Evolutionary conservation across 495 filamentous ascomycete species (phyloP), one percentile per base, ranked within the genome.

Genomic region (Podospora sp.): DNA sequence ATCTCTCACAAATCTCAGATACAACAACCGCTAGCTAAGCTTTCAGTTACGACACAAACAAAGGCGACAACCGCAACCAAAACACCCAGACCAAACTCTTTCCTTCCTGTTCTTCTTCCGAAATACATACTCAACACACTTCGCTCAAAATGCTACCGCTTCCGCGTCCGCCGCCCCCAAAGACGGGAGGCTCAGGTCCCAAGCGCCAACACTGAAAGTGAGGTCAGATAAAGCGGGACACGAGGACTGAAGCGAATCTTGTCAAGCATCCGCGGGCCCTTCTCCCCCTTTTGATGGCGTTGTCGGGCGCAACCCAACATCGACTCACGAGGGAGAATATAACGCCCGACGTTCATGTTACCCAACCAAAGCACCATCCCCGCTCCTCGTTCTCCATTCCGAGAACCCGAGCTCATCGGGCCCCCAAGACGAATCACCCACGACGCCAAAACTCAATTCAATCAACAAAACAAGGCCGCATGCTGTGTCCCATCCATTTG

Each of bases 401-500:
- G 29, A 33, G 29, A 33, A 33, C 8, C 29, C 29, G 29, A 33
- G 29, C 3, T n/a, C 29, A 4, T 33, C 29, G 4, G 29, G 4
- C 8, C 29, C 4, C 29, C 29, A 33, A 33, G 29, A 33, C 29
- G 29, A 33, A 33, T 8, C 29, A 33, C 29, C 3, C 29, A 33
- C 3, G 4, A 33, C 8, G 3, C 29, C 29, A 33, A 33, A 33
- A 33, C 29, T 33, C 29, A 33, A 33, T 33, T 33, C 29, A 57
- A 27, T 21, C 53, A 57, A 57, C 22, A 57, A 57, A 57, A 46
- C 40, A 46, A 46, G 40, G 40, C 40, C n/a, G 22, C 21, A 57
- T 57, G 53, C 53, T 57, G 53, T 57, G 53, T 26, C 53, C 53
- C 22, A 57, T 57, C 53, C 53, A 25, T 25, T 21, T 26, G 53